Conservation (phyloP, 2,329 filamentous ascomycete genomes). For the Cercospora sp. region DNA sequence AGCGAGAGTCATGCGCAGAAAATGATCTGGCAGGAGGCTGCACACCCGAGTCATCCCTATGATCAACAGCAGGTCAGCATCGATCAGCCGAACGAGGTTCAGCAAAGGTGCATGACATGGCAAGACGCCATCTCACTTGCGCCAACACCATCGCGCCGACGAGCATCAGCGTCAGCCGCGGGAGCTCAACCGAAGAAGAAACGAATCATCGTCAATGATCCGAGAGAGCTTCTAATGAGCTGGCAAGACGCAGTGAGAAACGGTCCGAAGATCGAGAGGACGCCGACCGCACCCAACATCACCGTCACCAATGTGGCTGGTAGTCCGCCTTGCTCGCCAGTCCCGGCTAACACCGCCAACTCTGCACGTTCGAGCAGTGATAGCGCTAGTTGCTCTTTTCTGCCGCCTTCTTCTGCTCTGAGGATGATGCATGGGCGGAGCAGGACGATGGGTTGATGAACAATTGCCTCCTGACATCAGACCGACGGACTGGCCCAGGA, state of each 20-base stretch:
- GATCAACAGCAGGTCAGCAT: neutral
- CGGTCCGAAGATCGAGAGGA: neutral
- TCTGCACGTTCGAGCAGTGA: neutral
- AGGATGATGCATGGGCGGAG: neutral
- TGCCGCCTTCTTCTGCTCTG: neutral
- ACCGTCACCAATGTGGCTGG: neutral
- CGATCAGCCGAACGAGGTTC: neutral
- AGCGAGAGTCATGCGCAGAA: constrained; percentile 9
- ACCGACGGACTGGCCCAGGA: neutral
- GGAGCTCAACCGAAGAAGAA: neutral
- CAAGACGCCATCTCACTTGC: neutral
- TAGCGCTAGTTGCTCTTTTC: neutral
- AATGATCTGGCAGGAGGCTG: neutral
- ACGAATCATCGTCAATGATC: constrained; percentile 7
- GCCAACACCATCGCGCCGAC: neutral
- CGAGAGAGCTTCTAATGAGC: constrained; percentile 10
- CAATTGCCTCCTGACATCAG: no score
- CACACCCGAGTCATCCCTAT: neutral
- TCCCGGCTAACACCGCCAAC: neutral
- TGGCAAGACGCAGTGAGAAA: constrained; percentile 8
- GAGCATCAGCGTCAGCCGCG: neutral
- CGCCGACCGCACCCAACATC: neutral
- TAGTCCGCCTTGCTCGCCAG: neutral
- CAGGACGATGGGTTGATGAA: neutral
- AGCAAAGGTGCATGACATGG: constrained; percentile 9